Conservation (phyloP, 2,329 filamentous ascomycete species). For the Pseudocercospora fuligena region DNA sequence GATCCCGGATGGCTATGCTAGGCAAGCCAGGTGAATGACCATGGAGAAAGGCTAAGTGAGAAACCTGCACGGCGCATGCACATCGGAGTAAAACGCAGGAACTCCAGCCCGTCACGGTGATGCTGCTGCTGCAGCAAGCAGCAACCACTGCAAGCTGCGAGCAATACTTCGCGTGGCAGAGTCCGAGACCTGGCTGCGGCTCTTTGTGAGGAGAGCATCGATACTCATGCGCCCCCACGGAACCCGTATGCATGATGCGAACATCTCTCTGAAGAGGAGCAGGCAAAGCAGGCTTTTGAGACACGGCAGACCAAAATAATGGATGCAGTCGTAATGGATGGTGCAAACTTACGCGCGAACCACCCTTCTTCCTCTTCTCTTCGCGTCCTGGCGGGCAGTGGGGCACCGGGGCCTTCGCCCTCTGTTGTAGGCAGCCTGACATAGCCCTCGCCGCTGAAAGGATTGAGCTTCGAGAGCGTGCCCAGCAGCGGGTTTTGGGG, state of each 20-base stretch:
- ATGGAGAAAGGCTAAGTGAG: slow-evolving; percentile 17
- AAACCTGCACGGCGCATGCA: slow-evolving; percentile 29
- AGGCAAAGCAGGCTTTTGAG: slow-evolving; percentile 15
- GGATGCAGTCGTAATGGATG: slow-evolving; percentile 17
- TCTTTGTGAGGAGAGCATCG: slow-evolving; percentile 23
- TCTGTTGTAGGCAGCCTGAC: slow-evolving; percentile 88
- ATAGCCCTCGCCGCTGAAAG: slow-evolving; percentile 85
- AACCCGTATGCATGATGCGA: slow-evolving; percentile 28
- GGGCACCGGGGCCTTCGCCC: slow-evolving; percentile 73
- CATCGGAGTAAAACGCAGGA: slow-evolving; percentile 35
- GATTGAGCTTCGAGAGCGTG: slow-evolving; percentile 82
- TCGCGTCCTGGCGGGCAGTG: slow-evolving; percentile 79
- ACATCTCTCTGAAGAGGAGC: slow-evolving; percentile 20
- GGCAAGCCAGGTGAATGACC: slow-evolving; percentile 24
- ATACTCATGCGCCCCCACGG: slow-evolving; percentile 27
- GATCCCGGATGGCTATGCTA: slow-evolving; percentile 24
- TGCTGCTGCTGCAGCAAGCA: slow-evolving; percentile 22
- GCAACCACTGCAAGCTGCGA: slow-evolving; percentile 21
- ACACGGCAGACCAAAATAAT: slow-evolving; percentile 13
- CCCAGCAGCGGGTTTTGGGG: slow-evolving; percentile 77
- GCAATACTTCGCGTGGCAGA: slow-evolving; percentile 32
- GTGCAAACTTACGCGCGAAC: slow-evolving; percentile 80
- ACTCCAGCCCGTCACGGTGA: slow-evolving; percentile 33
- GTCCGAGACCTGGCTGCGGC: slow-evolving; percentile 27
- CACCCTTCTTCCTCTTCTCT: slow-evolving; percentile 95